A percentile compares a stretch with the other conserved stretches of the same genome.
phyloP scores from a whole-genome alignment of 2,329 filamentous ascomycete genomes.

The Aquanectria penicillioides region DNA sequence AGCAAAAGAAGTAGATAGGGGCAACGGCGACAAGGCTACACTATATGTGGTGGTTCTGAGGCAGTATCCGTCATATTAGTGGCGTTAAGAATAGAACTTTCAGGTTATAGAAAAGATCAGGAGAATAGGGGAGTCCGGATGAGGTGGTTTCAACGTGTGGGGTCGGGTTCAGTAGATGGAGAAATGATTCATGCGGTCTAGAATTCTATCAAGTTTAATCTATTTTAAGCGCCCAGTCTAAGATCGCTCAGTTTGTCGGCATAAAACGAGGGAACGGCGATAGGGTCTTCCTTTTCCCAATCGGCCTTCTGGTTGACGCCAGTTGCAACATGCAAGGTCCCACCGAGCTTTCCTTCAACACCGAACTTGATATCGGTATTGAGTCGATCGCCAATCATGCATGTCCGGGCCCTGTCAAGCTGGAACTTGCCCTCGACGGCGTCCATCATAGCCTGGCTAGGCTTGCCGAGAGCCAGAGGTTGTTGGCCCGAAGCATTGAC shows the following conservation, averaged over 20 bases:
- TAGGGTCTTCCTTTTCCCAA: conserved; percentile 74
- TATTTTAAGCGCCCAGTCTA: conserved; percentile 39
- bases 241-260: conserved; percentile 87
- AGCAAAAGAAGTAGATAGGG: conserved; percentile 54
- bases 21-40: no score
- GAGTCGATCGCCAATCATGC: conserved; percentile 94
- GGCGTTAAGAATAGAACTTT: no score
- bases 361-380: conserved; percentile 98
- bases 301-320: conserved; percentile 89
- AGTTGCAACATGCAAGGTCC: conserved; percentile 89
- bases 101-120: no score
- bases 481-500: conserved; percentile 75
- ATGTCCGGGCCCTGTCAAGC: conserved; percentile 84
- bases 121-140: no score
- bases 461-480: conserved; percentile 88
- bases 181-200: conserved; percentile 10
- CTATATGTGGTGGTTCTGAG: no score
- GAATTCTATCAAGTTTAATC: conserved; percentile 35
- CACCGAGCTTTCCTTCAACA: conserved; percentile 87
- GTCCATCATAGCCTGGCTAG: conserved; percentile 99
- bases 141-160: neutral
- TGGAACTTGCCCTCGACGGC: conserved; percentile 96
- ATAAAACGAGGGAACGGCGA: conserved; percentile 82
- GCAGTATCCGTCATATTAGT: neutral
- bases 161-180: neutral